Percentiles rank a stretch among this genome's conserved stretches.
phyloP scores from a whole-genome alignment of 2,329 filamentous ascomycete species.

The Sclerotinia spermophila region DNA sequence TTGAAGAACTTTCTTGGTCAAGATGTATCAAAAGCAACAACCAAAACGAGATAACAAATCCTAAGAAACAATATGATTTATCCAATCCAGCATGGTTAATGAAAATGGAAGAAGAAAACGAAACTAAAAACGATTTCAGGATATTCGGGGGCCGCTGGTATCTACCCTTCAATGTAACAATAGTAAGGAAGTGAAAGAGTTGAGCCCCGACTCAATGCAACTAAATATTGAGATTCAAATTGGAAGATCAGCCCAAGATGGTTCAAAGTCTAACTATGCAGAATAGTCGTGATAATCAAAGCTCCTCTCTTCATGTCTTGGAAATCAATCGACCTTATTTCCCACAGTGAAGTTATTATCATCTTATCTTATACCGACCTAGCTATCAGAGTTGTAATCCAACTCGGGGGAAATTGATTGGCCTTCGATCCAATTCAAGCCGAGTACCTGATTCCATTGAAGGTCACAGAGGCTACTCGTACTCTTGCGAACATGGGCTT shows the following conservation, averaged over 20 bases:
- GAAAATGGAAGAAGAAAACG: not conserved
- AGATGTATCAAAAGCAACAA: not conserved
- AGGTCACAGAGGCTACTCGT: not conserved
- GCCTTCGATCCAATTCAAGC: not conserved
- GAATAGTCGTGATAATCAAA: not conserved
- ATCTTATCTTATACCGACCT: not conserved
- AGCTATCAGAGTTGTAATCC: not conserved
- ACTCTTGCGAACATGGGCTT: not conserved
- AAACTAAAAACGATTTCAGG: not conserved
- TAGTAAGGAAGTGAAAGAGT: not conserved
- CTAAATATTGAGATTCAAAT: not conserved
- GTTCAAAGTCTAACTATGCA: not conserved
- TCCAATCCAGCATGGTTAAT: not conserved
- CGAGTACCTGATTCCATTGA: not conserved
- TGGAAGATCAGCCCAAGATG: no score
- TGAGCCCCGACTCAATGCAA: not conserved
- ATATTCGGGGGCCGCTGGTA: not conserved
- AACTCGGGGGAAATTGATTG: not conserved
- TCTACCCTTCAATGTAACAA: not conserved
- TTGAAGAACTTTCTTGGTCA: conserved; percentile 11
- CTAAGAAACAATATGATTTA: not conserved
- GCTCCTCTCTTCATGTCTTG: not conserved
- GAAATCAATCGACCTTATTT: not conserved
- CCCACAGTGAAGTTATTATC: not conserved
- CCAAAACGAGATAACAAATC: not conserved